Evolutionary conservation across 345 rosid species (phyloP).

Genomic region (Syzygium aromaticum): DNA sequence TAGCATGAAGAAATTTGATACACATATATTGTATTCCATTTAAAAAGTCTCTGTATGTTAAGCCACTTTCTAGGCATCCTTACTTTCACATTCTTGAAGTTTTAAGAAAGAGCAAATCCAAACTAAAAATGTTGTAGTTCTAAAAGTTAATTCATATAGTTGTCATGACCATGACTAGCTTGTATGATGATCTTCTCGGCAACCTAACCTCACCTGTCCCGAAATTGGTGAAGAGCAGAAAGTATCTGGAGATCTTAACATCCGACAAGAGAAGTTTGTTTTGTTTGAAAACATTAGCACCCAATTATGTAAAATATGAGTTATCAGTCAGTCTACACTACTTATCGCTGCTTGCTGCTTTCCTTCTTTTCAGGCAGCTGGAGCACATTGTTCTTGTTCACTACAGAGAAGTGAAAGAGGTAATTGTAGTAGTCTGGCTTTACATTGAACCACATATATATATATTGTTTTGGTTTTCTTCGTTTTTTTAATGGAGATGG

Average conservation of each 20-base stretch:
- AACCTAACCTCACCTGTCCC: not conserved
- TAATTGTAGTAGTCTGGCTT: conserved; percentile 10
- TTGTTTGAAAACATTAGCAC: not conserved
- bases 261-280: not conserved
- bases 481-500: not conserved
- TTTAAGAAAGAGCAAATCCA: not conserved
- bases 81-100: not conserved
- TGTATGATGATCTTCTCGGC: not conserved
- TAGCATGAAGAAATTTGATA: not conserved
- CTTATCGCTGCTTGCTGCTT: not conserved
- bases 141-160: not conserved
- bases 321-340: not conserved
- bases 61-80: not conserved
- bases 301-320: not conserved
- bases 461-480: not conserved
- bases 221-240: not conserved
- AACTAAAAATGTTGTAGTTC: not conserved
- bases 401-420: conserved; percentile 87
- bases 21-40: not conserved
- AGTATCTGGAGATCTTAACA: not conserved
- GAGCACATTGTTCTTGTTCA: conserved; percentile 79
- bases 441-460: not conserved
- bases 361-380: conserved; percentile 48
- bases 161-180: not conserved
- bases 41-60: not conserved